Conservation (phyloP, 2,329 filamentous ascomycete genomes). For the Colletotrichum sp. region DNA sequence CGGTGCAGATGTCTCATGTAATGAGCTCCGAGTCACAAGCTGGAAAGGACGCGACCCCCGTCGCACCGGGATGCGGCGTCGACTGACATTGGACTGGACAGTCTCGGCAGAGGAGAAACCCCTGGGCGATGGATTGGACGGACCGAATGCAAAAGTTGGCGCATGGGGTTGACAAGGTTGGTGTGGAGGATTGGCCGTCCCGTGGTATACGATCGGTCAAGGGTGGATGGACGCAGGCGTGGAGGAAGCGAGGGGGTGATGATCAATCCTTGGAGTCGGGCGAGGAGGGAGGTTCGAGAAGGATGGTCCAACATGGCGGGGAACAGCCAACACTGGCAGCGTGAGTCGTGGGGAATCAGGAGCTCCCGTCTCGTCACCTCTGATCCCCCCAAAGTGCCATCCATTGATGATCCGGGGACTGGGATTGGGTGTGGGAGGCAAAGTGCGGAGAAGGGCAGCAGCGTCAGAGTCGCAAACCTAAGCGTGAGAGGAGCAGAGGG, state of each 20-base stretch:
- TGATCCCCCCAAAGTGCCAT: background rate
- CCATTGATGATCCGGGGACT: background rate
- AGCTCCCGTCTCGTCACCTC: background rate
- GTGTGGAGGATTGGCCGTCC: conserved; percentile 12
- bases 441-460: conserved; percentile 1
- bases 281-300: background rate
- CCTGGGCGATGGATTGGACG: conserved; percentile 9
- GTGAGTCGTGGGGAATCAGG: background rate
- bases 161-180: conserved; percentile 12
- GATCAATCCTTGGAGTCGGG: background rate
- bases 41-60: background rate
- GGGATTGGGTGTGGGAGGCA: background rate
- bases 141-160: conserved; percentile 20
- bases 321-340: background rate
- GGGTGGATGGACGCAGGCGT: background rate
- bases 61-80: conserved; percentile 1
- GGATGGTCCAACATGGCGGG: background rate
- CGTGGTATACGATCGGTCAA: background rate
- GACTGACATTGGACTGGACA: conserved; percentile 12
- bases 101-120: background rate
- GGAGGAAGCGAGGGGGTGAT: background rate
- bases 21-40: background rate
- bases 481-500: background rate
- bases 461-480: background rate
- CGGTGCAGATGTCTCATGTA: background rate